Base-by-base conservation (phyloP, 768 basidiomycete species). In the Leccinum barrowsii region DNA sequence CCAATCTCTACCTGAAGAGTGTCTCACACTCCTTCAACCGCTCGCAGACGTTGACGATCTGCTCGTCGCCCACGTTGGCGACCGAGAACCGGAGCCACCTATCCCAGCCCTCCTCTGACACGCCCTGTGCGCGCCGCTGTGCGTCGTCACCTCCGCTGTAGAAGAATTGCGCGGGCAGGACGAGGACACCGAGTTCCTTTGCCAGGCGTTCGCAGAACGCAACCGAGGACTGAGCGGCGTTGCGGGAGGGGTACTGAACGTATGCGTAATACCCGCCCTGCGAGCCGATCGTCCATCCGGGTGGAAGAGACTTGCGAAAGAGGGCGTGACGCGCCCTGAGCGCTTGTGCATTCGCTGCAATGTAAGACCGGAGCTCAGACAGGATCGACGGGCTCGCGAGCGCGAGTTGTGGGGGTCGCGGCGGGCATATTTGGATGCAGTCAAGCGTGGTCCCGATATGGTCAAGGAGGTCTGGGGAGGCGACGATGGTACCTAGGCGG, bases 221-320 rank as follows among this genome's bases (percentile, higher is more conserved):
- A 59, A 73, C 69, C 12, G 86, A 82, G 3, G 75, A 66, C 4
- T 40, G 37, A 40, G 37, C 5, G 42, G 19, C 65, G 2, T 73
- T 74, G 4, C 56, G 49, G 66, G 83, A 90, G 1, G 88, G 87
- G 62, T 90, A 85, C 52, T 76, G 72, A 50, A 92, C 88, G 65
- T 88, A 95, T 5, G 89, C 89, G 63, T 83, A 94, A 71, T 87
- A 94, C 0, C 83, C 92, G 0, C 89, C 90, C 40, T 82, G 82
- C 0, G 83, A 78, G 5, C 81, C 83, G 24, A 91, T 76, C 19
- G 65, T 70, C 92, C 91, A 94, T 5, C 74, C 74, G 3, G 63
- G 21, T 0, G 82, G 82, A 17, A 93, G 68, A 1, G 63, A 58
- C 21, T 67, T 63, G 37, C 70, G 70, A 75, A 93, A 93, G 5